phyloP scores from a whole-genome alignment of 164 flowering plant genomes.

The grape (Vitis vinifera) region ASM3070453v1 NC_081811.1:23047501-23048000 shows the following conservation, averaged over 20 bases:
- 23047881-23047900: constrained; percentile 74
- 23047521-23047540: background rate
- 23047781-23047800: constrained; percentile 73
- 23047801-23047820: constrained; percentile 83
- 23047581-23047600: background rate
- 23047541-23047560: background rate
- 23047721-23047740: constrained; percentile 60
- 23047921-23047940: constrained; percentile 42
- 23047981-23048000: constrained; percentile 39
- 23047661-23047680: constrained; percentile 83
- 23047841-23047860: constrained; percentile 63
- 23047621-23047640: constrained; percentile 69
- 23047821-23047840: constrained; percentile 80
- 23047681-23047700: constrained; percentile 84
- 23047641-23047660: constrained; percentile 89
- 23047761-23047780: constrained; percentile 80
- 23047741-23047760: constrained; percentile 75
- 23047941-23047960: constrained; percentile 27
- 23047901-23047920: constrained; percentile 30
- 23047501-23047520: background rate
- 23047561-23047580: background rate
- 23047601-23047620: background rate
- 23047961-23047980: background rate
- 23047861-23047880: constrained; percentile 75
- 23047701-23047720: constrained; percentile 75